A percentile compares a stretch with the other conserved stretches of the same genome.
phyloP scores from a whole-genome alignment of 352 stramenopile genomes.

The Aphanomyces invadans region DNA sequence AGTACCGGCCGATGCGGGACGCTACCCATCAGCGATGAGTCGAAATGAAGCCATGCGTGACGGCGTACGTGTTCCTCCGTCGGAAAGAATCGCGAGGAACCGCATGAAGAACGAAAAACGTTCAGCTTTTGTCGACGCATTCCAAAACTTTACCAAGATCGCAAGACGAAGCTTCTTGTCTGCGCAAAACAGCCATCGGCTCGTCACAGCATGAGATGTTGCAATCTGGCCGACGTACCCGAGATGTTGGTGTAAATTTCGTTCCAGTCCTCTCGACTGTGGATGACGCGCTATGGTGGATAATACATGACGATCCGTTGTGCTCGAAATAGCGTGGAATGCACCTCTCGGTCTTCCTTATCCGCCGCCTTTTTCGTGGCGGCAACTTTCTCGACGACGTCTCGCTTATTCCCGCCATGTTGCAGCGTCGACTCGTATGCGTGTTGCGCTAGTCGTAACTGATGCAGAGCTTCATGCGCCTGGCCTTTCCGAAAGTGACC shows the following conservation, averaged over 20 bases:
- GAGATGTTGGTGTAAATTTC: constrained; percentile 22
- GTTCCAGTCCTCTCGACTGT: constrained; percentile 16
- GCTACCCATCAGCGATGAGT: background rate
- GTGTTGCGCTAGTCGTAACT: constrained; percentile 1
- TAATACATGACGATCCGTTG: background rate
- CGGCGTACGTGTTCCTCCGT: background rate
- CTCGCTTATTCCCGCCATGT: constrained; percentile 16
- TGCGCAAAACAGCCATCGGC: background rate
- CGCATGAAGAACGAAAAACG: constrained; percentile 25
- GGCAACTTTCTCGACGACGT: constrained; percentile 13
- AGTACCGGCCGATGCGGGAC: constrained; percentile 15
- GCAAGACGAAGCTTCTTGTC: constrained; percentile 18
- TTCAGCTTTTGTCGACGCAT: constrained; percentile 19
- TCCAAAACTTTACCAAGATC: constrained; percentile 21
- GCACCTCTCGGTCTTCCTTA: constrained; percentile 16
- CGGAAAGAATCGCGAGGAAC: constrained; percentile 18
- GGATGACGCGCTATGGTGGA: background rate
- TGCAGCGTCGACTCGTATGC: constrained; percentile 15
- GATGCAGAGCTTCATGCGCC: constrained; percentile 12
- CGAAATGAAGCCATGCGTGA: background rate
- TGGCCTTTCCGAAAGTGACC: constrained; percentile 83
- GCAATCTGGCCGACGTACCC: too few relatives aligned
- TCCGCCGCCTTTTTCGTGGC: constrained; percentile 12
- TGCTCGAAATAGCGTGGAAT: background rate
- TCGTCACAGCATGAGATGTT: background rate